A percentile compares a stretch with the other conserved stretches of the same genome.
Evolutionary conservation across 352 stramenopile species (phyloP).

Genomic region (Pythium folliculosum): DNA sequence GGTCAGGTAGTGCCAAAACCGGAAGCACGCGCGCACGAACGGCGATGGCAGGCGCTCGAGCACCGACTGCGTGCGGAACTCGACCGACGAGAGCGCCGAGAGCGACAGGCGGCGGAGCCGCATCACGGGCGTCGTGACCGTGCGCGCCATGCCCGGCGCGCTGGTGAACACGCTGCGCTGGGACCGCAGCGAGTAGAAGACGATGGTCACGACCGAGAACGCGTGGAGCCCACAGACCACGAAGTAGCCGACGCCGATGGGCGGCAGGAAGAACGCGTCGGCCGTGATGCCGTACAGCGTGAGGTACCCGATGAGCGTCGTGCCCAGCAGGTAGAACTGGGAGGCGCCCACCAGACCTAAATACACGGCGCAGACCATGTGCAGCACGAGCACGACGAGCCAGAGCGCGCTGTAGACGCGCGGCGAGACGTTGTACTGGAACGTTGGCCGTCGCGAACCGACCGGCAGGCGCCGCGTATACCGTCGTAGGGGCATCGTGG

Average conservation of each 20-base stretch:
- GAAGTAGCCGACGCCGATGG: constrained; percentile 29
- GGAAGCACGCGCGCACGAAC: constrained; percentile 20
- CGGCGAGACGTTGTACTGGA: constrained; percentile 10
- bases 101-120: constrained; percentile 23
- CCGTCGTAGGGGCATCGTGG: not conserved
- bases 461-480: constrained; percentile 16
- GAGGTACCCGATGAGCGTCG: constrained; percentile 24
- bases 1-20: constrained; percentile 7
- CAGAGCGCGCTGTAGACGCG: constrained; percentile 15
- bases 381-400: constrained; percentile 15
- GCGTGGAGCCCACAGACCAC: constrained; percentile 25
- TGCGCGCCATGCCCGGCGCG: constrained; percentile 18
- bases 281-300: constrained; percentile 24
- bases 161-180: constrained; percentile 25
- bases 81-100: constrained; percentile 21
- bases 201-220: constrained; percentile 21
- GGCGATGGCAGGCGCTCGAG: constrained; percentile 25
- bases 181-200: constrained; percentile 26
- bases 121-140: constrained; percentile 27
- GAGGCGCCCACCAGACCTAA: constrained; percentile 2
- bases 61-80: constrained; percentile 31
- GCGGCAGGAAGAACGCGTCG: constrained; percentile 29
- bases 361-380: constrained; percentile 15
- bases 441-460: not conserved
- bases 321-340: constrained; percentile 27